Evolutionary conservation across 805 yeast species (phyloP), one percentile per base, ranked within the genome.

Genomic region (Maudiozyma serrabonitensis): DNA sequence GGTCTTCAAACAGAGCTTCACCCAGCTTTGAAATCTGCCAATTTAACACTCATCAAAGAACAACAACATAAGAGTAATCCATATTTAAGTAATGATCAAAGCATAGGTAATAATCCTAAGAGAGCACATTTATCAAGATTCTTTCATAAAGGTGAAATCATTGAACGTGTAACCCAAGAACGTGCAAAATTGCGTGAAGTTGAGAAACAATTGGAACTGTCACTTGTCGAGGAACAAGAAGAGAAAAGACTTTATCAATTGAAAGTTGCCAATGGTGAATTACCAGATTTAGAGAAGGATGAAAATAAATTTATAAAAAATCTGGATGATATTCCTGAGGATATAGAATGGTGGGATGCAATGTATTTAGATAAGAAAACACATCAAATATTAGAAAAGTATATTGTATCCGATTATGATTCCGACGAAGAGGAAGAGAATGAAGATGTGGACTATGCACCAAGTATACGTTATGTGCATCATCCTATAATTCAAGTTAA

Each of bases 301-400:
- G 96, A 87, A 58, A 75, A 78, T 18, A 61, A 69, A 8, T 84
- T 74, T 58, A 35, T 51, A 7, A 64, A 68, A 47, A 69, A 69
- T 0, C 43, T 44, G 6, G 50, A 59, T 0, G 59, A 52, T 18
- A 89, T 90, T 1, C 95, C 95, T 0, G 52, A 50, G 2, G 42
- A 15, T 16, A 66, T 81, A 1, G 96, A 89, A 64, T 88, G 96
- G 96, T 91, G 97, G 97, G 96, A 91, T 67, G 62, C 67, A 48
- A 79, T 79, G 2, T 76, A 79, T 45, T 55, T 84, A 2, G 70
- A 69, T 26, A 64, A 65, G 2, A 60, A 60, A 18, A 40, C 23
- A 5, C 26, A 74, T 77, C 54, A 62, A 1, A 58, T 69, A 39
- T 50, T 72, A n/a, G 69, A 67, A 0, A 64, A 69, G 12, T 69